A percentile compares a stretch with the other conserved stretches of the same genome.
Evolutionary conservation across 2,329 filamentous ascomycete genomes (phyloP).

Genomic region (Fusarium pseudoanthophilum): DNA sequence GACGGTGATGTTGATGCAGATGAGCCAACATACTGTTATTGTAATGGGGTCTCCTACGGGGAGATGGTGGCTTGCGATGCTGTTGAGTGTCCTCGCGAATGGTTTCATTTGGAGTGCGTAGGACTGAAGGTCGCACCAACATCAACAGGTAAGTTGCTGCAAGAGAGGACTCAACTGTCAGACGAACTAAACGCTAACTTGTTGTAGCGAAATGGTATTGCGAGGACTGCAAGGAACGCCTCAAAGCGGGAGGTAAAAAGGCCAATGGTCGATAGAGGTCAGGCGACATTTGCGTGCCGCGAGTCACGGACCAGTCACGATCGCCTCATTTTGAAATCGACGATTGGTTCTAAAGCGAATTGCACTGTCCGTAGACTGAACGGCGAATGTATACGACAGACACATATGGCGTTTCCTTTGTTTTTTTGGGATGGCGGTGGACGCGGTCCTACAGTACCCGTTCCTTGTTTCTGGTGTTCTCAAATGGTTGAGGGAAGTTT

Average conservation of each 20-base stretch:
- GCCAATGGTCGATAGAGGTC: conserved; percentile 55
- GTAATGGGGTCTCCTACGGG: conserved; percentile 82
- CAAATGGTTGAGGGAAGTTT: neutral
- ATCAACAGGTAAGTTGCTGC: conserved; percentile 71
- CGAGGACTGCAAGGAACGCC: conserved; percentile 77
- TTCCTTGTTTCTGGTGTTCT: conserved; percentile 25
- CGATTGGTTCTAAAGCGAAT: conserved; percentile 26
- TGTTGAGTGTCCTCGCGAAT: conserved; percentile 77
- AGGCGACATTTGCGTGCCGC: conserved; percentile 4
- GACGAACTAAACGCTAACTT: conserved; percentile 43
- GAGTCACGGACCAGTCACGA: conserved; percentile 29
- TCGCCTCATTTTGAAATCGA: conserved; percentile 19
- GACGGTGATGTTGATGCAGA: conserved; percentile 73
- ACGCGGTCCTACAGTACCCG: conserved; percentile 29
- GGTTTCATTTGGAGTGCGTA: conserved; percentile 87
- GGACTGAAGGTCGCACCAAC: conserved; percentile 82
- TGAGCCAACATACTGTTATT: conserved; percentile 82
- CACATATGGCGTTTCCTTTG: conserved; percentile 38
- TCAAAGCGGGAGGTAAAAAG: conserved; percentile 67
- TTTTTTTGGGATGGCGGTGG: conserved; percentile 22
- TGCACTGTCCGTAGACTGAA: conserved; percentile 24
- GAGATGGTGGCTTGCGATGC: conserved; percentile 88
- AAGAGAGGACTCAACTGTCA: neutral
- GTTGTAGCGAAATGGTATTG: conserved; percentile 83
- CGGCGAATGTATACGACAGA: conserved; percentile 38